Evolutionary conservation across 2,329 filamentous ascomycete species (phyloP).

Genomic region (Colletotrichum abscissum): DNA sequence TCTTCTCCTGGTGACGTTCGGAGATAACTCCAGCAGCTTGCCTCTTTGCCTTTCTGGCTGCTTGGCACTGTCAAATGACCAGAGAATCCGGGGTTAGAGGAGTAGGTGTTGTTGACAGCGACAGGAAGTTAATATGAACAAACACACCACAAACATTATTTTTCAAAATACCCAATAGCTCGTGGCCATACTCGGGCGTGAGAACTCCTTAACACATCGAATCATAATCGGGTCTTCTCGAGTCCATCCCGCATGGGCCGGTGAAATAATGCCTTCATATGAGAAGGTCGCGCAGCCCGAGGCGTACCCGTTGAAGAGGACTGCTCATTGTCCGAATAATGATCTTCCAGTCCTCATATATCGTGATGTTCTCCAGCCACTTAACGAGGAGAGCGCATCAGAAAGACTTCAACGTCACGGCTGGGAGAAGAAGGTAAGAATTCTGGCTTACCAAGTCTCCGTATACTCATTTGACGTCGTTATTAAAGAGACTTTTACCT

Average conservation of each 20-base stretch:
- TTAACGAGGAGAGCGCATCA: conserved; percentile 34
- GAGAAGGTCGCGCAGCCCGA: neutral
- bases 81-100: neutral
- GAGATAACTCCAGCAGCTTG: neutral
- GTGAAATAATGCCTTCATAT: neutral
- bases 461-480: neutral
- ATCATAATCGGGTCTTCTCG: neutral
- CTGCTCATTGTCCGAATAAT: conserved; percentile 35
- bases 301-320: conserved; percentile 4
- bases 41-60: neutral
- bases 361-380: conserved; percentile 34
- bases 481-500: neutral
- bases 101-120: no score
- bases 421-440: conserved; percentile 37
- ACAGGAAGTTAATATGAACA: no score
- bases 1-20: neutral
- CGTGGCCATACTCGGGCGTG: no score
- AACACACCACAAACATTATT: no score
- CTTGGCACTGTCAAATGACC: neutral
- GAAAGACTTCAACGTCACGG: conserved; percentile 36
- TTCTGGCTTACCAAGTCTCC: neutral
- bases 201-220: no score
- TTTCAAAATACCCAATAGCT: no score
- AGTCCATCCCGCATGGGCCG: neutral
- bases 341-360: conserved; percentile 39